phyloP scores from a whole-genome alignment of 176 grass and related monocot species.

The Cymbopogon citratus region DNA sequence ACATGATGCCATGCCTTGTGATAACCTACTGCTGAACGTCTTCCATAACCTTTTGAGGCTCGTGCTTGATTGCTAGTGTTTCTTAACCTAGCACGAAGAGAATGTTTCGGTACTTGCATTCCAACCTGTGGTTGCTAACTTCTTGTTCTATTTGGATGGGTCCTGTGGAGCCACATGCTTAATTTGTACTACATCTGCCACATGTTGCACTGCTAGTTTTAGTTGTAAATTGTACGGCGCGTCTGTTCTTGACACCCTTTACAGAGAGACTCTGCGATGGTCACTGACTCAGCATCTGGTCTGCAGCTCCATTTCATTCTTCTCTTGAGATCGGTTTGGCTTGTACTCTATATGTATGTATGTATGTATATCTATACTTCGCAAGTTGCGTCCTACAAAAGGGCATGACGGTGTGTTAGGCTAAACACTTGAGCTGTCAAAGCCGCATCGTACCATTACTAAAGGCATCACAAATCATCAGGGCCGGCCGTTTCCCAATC shows the following conservation, averaged over 20 bases:
- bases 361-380: background rate
- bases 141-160: slow-evolving; percentile 7
- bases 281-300: background rate
- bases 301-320: background rate
- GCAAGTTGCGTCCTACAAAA: slow-evolving; percentile 27
- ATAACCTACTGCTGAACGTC: background rate
- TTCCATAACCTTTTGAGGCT: background rate
- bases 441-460: background rate
- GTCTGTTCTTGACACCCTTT: slow-evolving; percentile 13
- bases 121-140: background rate
- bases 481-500: slow-evolving; percentile 32
- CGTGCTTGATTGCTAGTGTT: background rate
- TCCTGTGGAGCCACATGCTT: slow-evolving; percentile 12
- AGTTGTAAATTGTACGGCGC: slow-evolving; percentile 21
- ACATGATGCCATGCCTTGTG: slow-evolving; percentile 1
- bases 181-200: background rate
- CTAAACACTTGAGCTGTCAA: slow-evolving; percentile 13
- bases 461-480: slow-evolving; percentile 16
- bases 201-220: slow-evolving; percentile 3
- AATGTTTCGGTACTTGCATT: slow-evolving; percentile 30
- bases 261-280: slow-evolving; percentile 28
- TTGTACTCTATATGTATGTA: background rate
- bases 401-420: background rate
- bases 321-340: background rate
- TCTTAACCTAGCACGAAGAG: background rate